Evolutionary conservation across 495 filamentous ascomycete species (phyloP).

Genomic region (Penicillium desertorum): DNA sequence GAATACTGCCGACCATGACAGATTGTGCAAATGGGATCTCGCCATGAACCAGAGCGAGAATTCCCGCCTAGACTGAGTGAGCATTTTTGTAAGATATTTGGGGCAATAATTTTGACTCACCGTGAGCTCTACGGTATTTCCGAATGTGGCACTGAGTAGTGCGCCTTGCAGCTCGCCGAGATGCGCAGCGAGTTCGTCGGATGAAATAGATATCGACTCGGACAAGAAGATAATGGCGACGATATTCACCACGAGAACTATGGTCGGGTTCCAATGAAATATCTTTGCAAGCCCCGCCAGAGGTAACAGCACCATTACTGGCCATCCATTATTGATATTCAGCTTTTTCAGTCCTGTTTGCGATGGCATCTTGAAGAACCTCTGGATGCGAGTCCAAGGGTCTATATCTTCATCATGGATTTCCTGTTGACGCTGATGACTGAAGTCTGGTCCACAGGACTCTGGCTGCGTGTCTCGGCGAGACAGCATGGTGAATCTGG

Average conservation of each 20-base stretch:
- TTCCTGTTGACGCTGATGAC: background rate
- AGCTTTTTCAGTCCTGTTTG: background rate
- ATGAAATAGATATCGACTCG: conserved; percentile 18
- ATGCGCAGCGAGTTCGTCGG: conserved; percentile 18
- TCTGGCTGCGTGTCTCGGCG: background rate
- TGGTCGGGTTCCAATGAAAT: conserved; percentile 19
- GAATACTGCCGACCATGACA: conserved; percentile 28
- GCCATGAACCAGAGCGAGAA: conserved; percentile 22
- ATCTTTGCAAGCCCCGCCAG: conserved; percentile 17
- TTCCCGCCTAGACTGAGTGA: conserved; percentile 14
- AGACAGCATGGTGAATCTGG: background rate
- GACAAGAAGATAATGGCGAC: conserved; percentile 25
- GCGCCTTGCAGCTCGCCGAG: conserved; percentile 25
- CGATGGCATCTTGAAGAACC: conserved; percentile 2
- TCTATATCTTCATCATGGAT: background rate
- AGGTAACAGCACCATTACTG: conserved; percentile 17
- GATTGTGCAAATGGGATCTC: conserved; percentile 24
- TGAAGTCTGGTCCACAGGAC: background rate
- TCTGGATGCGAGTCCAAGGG: conserved; percentile 4
- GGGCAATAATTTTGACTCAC: conserved; percentile 10
- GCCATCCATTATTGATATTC: background rate
- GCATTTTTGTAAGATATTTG: background rate
- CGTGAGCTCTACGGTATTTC: conserved; percentile 29
- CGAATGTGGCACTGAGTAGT: conserved; percentile 27
- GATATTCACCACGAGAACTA: conserved; percentile 24